Base-by-base conservation (phyloP, 208 protist species). In the Leishmania tropica region DNA sequence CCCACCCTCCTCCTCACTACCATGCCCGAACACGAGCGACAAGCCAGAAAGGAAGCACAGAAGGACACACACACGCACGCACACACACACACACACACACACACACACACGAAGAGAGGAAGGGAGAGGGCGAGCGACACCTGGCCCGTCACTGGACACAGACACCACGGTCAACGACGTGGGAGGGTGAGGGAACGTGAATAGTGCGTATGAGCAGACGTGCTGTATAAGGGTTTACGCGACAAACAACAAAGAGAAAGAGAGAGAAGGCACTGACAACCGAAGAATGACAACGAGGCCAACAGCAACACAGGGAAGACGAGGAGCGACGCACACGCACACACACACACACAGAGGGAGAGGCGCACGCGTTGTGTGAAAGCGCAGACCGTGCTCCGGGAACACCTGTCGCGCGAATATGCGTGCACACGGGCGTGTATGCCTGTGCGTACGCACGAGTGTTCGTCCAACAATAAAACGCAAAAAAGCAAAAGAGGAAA, bases 51-150 rank as follows among this genome's bases (percentile, higher is more conserved):
- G 65, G 8, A 10, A 45, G 2, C 65, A 47, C 67, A 45, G 19
- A 71, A 37, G 28, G 19, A 35, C 13, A 74, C 70, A 48, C 68
- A 35, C 68, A 78, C 24, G 64, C 37, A n/a, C n/a, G n/a, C n/a
- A n/a, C 74, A 35, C 68, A 74, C 68, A 47, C 68, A 15, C 68
- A 74, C 70, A 48, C 70, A 37, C 70, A 54, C 70, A 48, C 70
- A 37, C 70, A 79, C 28, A 48, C 40, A n/a, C 53, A 48, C 13
- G 74, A 37, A 78, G 19, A 47, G 21, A 37, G 51, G n/a, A 8
- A 48, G 17, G 60, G 51, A 35, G 42, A 74, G 24, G 13, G 40
- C n/a, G n/a, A 47, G 45, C 1, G 11, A 72, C 67, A 21, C 67
- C 8, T 28, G 67, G 8, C 19, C 70, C n/a, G 28, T 37, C 21